Evolutionary conservation across 2,329 filamentous ascomycete species (phyloP), one percentile per base, ranked within the genome.

Genomic region (Cytospora piceae): DNA sequence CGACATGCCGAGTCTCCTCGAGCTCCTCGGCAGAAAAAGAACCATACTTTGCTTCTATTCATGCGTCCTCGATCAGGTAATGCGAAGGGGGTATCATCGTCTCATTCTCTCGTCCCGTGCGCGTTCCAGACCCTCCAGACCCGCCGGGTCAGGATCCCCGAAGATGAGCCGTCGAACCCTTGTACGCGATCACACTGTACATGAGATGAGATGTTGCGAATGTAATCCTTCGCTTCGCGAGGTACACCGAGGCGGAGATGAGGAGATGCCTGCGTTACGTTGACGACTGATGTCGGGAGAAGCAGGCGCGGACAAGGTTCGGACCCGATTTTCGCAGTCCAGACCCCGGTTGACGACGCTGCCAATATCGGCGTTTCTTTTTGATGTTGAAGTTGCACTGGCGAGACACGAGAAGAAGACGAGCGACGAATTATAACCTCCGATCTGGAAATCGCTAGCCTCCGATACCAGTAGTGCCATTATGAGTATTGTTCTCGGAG

Each of bases 21-120:
- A 31, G 39, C 2, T 17, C 27, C 5, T 3, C 27, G 32, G 29
- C 12, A 22, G 42, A 22, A 49, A 63, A 63, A 52, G 53, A 39
- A 63, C 60, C 53, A 57, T 63, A 57, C 61, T 39, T 57, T 20
- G 22, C 39, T 57, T 39, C 39, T 63, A n/a, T 37, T 32, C 37
- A 56, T 49, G 52, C 39, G 22, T n/a, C 27, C 39, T 32, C 34
- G 37, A 63, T 57, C 52, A 29, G 56, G 53, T 34, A 63, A 34
- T 37, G 42, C n/a, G 52, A 51, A 51, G 34, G 53, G 60, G 37
- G 22, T n/a, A 51, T 62, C 52, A 57, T 63, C 4, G 53, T 57
- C 17, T 20, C 60, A 62, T 27, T 17, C 22, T 17, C 39, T 29
- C 24, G n/a, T 22, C 8, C 53, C 32, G 12, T 12, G 27, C 27